These are phyloP conservation scores for Phytophthora hibernalis DNA, from an alignment of 352 stramenopile species.

Conservation along the genomic window DNA sequence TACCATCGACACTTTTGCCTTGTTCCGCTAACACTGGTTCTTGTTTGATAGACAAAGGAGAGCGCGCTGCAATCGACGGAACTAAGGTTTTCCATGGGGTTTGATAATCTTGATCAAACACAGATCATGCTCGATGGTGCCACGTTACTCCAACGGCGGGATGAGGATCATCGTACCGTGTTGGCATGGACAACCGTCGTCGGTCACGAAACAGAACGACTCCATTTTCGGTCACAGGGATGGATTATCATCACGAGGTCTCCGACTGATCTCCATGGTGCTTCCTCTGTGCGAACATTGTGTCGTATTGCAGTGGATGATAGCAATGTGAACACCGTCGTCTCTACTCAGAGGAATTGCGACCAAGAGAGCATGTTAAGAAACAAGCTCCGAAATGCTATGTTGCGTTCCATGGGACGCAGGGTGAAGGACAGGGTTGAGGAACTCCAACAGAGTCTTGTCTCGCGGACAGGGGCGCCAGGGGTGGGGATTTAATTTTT, in stretches of 20 bases:
- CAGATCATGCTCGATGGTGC: slow-evolving; percentile 10
- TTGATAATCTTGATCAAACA: not conserved
- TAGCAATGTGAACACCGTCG: not conserved
- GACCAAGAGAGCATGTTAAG: not conserved
- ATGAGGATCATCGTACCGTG: slow-evolving; percentile 9
- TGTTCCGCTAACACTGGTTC: not conserved
- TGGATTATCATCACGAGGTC: slow-evolving; percentile 21
- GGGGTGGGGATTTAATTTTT: slow-evolving; percentile 1
- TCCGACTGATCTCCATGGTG: not conserved
- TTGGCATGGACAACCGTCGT: slow-evolving; percentile 14
- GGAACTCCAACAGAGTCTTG: slow-evolving; percentile 3
- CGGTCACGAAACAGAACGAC: not conserved
- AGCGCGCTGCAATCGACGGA: slow-evolving; percentile 6
- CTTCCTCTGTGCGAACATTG: slow-evolving; percentile 12
- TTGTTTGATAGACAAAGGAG: slow-evolving; percentile 6
- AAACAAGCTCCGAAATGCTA: slow-evolving; percentile 2
- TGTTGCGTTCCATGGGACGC: slow-evolving; percentile 7
- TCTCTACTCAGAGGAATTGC: not conserved
- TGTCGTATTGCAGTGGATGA: slow-evolving; percentile 8
- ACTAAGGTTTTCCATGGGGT: slow-evolving; percentile 11
- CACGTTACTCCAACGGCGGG: slow-evolving; percentile 6
- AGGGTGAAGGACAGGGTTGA: slow-evolving; percentile 17
- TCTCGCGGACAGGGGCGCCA: not conserved
- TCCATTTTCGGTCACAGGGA: slow-evolving; percentile 17
- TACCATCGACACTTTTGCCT: not conserved